phyloP scores from a whole-genome alignment of 192 early-diverging fungal species.

The Coemansia sp. region DNA sequence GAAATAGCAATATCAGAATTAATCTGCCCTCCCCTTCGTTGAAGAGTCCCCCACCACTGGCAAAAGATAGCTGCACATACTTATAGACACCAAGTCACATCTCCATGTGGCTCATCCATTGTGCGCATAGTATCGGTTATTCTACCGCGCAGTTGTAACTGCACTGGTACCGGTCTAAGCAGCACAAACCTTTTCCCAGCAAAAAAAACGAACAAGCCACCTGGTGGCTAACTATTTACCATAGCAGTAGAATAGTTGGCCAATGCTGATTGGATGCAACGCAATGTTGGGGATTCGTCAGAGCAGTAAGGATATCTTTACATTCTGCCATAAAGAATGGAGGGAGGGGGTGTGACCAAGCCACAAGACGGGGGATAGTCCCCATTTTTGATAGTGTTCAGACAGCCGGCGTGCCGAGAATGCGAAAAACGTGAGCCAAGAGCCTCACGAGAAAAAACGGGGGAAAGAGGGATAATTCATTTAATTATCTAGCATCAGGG shows the following conservation, averaged over 20 bases:
- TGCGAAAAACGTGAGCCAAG: constrained; percentile 5
- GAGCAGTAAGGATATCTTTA: constrained; percentile 1
- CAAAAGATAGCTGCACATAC: background rate
- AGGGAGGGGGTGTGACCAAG: background rate
- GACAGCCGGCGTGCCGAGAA: background rate
- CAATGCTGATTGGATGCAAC: background rate
- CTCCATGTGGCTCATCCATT: background rate
- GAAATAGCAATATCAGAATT: background rate
- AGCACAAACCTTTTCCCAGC: background rate
- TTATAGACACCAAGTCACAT: background rate
- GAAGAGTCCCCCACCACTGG: background rate
- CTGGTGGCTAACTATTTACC: too few species aligned
- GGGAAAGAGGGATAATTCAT: background rate
- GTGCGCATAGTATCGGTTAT: background rate
- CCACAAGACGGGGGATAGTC: background rate
- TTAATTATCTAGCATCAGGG: background rate
- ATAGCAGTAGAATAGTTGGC: background rate
- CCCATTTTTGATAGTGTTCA: background rate
- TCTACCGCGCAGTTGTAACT: background rate
- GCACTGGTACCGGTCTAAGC: background rate
- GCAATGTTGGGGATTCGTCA: background rate
- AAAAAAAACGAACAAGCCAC: background rate
- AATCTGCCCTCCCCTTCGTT: background rate
- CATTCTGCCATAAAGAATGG: background rate
- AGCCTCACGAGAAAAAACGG: background rate